Base-by-base conservation (phyloP, 2,329 filamentous ascomycete species). In the Penicillium sp. region DNA sequence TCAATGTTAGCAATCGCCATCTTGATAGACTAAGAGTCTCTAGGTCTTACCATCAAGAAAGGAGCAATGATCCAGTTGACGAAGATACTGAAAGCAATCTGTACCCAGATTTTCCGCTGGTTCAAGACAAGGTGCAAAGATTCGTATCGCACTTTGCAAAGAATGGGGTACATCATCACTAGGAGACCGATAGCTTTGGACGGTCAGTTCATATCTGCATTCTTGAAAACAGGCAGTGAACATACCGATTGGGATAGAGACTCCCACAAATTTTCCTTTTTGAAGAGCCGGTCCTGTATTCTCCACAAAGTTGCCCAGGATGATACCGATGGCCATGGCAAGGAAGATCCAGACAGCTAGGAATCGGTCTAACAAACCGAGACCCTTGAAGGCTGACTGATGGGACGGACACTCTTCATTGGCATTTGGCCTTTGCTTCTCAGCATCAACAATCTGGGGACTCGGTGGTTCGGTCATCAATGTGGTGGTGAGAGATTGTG, bases 111-210 rank as follows among this genome's bases (percentile, higher is more conserved):
- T 1, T 80, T 79, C 1, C 81, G 80, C 1, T 85, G 79, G 2
- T 77, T 72, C 58, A 95, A 83, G 3, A 92, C 78, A 7, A 84
- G 77, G 72, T 92, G 90, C 11, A 96, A 77, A 0, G 85, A 84
- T 73, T 96, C 91, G 74, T 87, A 96, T 40, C 86, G 86, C 7
- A 96, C 89, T 75, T 95, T 95, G 82, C 91, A 96, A 0, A 96
- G 80, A 58, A 96, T 96, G 0, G 92, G 92, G 69, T 95, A 96
- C 91, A 96, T 96, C 91, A 96, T 96, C 40, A 96, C 87, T 0
- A 96, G 81, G 0, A 96, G 78, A 0, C 92, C 92, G 50, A 96
- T 79, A 0, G 92, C 91, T 91, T 41, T 6, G 33, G 10, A 10
- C 14, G 47, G 33, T 36, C 39, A 40, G 18, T 11, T n/a, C 35